Evolutionary conservation across 2,329 filamentous ascomycete species (phyloP).

Genomic region (Phyllachora maydis): DNA sequence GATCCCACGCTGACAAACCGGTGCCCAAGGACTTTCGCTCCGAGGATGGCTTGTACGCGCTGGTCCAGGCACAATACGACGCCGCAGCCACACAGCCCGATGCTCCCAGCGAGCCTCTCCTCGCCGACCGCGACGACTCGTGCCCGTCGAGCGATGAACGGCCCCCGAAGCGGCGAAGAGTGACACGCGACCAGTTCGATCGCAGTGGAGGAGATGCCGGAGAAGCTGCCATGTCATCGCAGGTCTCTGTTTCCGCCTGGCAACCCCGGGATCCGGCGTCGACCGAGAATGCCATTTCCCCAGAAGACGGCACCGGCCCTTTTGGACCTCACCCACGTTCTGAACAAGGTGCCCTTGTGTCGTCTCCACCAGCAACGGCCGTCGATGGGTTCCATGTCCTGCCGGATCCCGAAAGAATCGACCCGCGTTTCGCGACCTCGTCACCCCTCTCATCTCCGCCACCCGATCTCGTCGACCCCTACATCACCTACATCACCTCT

Average conservation of each 20-base stretch:
- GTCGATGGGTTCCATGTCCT: conserved; percentile 6
- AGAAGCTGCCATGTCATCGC: no score
- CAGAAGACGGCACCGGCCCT: no score
- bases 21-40: conserved; percentile 43
- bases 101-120: conserved; percentile 9
- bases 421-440: conserved; percentile 14
- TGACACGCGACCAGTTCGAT: conserved; percentile 7
- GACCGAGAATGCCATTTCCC: no score
- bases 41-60: conserved; percentile 49
- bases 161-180: conserved; percentile 13
- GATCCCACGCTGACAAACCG: conserved; percentile 5
- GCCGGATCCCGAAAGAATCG: conserved; percentile 3
- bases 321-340: no score
- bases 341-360: not conserved
- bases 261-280: not conserved
- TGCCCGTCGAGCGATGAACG: conserved; percentile 8
- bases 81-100: conserved; percentile 20
- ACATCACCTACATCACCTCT: conserved; percentile 5
- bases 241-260: not conserved
- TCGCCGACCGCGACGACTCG: conserved; percentile 10
- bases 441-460: conserved; percentile 38
- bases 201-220: no score
- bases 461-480: conserved; percentile 28
- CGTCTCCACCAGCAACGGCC: conserved; percentile 7
- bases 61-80: conserved; percentile 49